phyloP scores from a whole-genome alignment of 2,329 filamentous ascomycete genomes.

The Penicillium sp. region DNA sequence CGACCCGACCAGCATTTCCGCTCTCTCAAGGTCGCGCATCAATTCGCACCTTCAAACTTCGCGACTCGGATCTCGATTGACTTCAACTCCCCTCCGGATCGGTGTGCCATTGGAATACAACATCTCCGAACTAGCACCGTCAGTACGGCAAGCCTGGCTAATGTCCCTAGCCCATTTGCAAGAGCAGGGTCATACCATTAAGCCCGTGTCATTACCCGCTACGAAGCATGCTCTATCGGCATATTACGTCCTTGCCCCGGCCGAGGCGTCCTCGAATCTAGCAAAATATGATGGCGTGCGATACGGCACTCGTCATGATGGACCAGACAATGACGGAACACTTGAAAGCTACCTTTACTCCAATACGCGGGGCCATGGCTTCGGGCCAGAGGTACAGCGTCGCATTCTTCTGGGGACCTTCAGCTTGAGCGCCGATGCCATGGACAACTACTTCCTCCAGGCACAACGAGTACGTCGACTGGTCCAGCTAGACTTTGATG shows the following conservation, averaged over 20 bases:
- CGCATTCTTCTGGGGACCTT: slow-evolving; percentile 89
- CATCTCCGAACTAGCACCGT: slow-evolving; percentile 71
- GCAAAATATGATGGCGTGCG: slow-evolving; percentile 97
- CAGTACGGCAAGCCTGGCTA: slow-evolving; percentile 70
- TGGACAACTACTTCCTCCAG: slow-evolving; percentile 95
- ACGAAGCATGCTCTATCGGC: slow-evolving; percentile 85
- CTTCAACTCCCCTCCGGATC: slow-evolving; percentile 46
- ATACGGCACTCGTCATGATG: slow-evolving; percentile 66
- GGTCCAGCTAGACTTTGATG: slow-evolving; percentile 83
- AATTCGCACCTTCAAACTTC: slow-evolving; percentile 42
- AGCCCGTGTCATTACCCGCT: slow-evolving; percentile 76
- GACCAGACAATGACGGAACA: slow-evolving; percentile 55
- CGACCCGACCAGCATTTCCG: slow-evolving; percentile 73
- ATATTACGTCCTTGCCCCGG: slow-evolving; percentile 93
- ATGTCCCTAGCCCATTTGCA: slow-evolving; percentile 61
- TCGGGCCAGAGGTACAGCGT: slow-evolving; percentile 82
- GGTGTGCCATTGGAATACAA: slow-evolving; percentile 78
- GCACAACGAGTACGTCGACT: slow-evolving; percentile 84
- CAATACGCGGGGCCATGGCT: slow-evolving; percentile 68
- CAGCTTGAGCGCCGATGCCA: slow-evolving; percentile 82
- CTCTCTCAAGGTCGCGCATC: slow-evolving; percentile 55
- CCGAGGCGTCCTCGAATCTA: slow-evolving; percentile 92
- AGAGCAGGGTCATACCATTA: slow-evolving; percentile 66
- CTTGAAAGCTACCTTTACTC: slow-evolving; percentile 65
- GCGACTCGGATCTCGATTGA: slow-evolving; percentile 23